Evolutionary conservation across 345 rosid genomes (phyloP), one percentile per base, ranked within the genome.

Genomic region (Eucalyptus marginata): DNA sequence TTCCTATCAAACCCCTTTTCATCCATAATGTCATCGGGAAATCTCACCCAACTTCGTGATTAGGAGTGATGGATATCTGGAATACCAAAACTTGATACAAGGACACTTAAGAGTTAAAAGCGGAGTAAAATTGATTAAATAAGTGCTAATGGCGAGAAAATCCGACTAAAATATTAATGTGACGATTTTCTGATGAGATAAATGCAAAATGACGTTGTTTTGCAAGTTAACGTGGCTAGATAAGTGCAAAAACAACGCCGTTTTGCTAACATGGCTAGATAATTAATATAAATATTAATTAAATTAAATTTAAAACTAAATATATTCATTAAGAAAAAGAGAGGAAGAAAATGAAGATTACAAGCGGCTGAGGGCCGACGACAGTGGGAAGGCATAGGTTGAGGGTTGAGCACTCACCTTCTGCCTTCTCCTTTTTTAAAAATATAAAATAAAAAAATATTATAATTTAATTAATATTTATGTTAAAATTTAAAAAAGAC

Each of bases 341-440:
- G 10, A 18, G 25, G 10, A 52, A 52, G 25, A 52, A 52, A 52
- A 52, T 52, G 58, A 20, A 18, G 10, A 20, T 52, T 52, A 25
- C 0, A 20, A 0, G 25, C 0, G 0, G 2, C 1, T 52, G 1
- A 52, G 25, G 10, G 2, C 0, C 0, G 0, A 52, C 0, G 0
- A 52, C 0, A 1, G 5, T 0, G 0, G 10, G 58, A 52, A 52
- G 58, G 1, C 0, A 20, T 0, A 52, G 25, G 25, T 52, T 52
- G 2, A 52, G 0, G 24, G 2, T 0, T 18, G 4, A 52, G 58
- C 58, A 3, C 9, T 18, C 0, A 4, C 24, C 4, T 52, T 18
- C 0, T 7, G 0, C 58, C 24, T 52, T 52, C 56, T 3, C 24
- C 3, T 50, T 50, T 49, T 5, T 12, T 5, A 36, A 36, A 4